Base-by-base conservation (phyloP, 1,139 yeast genomes). In the Magnusiomyces suaveolens region DNA sequence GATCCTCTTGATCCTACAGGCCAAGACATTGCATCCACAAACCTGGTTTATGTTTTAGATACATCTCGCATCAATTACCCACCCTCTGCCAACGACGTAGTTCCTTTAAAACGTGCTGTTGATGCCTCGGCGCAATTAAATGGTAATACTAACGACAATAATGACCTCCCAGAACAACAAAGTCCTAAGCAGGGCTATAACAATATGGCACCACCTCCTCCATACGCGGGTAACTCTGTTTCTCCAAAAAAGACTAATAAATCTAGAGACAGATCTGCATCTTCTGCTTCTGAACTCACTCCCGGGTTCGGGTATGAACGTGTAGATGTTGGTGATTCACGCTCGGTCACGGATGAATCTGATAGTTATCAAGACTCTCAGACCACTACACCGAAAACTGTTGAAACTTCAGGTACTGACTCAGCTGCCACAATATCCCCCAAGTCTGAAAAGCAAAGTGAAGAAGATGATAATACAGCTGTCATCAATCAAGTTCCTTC, bases 11-110 rank as follows among this genome's bases (percentile, higher is more conserved):
- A 57, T 16, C 29, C 57, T 18, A 39, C 23, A 16, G 50, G 48
- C 16, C 61, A 64, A 16, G 67, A 64, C 16, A 68, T 48, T 23
- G 21, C 43, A 10, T 29, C 67, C 55, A 60, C 65, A 23, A 62
- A 61, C n/a, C 57, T 63, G n/a, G 74, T 71, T 3, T 74, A 64
- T 58, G 66, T 73, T 6, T 66, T 74, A 21, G 76, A 74, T 55
- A 72, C 75, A 12, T 60, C 70, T 16, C 62, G 73, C 47, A 71
- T 71, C 59, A 69, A 69, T 57, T 71, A 71, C 54, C 73, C 69
- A 2, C 59, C 71, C 8, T 48, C 52, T 12, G 57, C 54, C 2
- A 52, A 43, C 33, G 48, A 56, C 23, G 23, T 51, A 6, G 39
- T 52, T 24, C 26, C 41, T 4, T 50, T 39, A 39, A 55, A 51